These are phyloP conservation scores for Cordyceps cicadae DNA, from an alignment of 2,329 filamentous ascomycete genomes.

Conservation along the genomic window DNA sequence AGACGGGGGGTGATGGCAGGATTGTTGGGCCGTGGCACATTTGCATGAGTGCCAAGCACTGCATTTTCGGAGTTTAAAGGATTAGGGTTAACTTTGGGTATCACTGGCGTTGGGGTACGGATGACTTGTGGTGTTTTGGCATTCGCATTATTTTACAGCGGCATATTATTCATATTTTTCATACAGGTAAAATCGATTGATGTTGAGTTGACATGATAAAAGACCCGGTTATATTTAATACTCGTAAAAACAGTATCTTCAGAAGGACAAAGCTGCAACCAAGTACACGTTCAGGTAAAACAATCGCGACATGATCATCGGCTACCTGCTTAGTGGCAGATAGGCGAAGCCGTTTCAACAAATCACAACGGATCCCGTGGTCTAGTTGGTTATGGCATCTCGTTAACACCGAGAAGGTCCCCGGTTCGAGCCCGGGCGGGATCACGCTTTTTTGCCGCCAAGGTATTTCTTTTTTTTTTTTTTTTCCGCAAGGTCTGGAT, in stretches of 20 bases:
- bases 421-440: conserved; percentile 29
- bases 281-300: no score
- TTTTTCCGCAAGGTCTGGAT: no score
- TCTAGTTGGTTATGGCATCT: conserved; percentile 34
- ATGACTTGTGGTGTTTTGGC: neutral
- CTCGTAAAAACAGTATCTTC: no score
- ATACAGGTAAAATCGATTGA: neutral
- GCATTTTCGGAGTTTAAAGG: neutral
- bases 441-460: conserved; percentile 19
- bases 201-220: no score
- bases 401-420: conserved; percentile 33
- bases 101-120: neutral
- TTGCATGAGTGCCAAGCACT: conserved; percentile 17
- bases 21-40: conserved; percentile 46
- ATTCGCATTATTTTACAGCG: neutral
- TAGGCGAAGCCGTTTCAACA: neutral
- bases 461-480: neutral
- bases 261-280: no score
- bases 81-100: neutral
- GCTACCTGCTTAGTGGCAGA: no score
- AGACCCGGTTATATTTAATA: no score
- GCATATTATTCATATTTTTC: neutral
- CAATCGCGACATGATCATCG: no score
- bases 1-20: conserved; percentile 49
- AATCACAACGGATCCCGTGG: conserved; percentile 24